Conservation (phyloP, 2,329 filamentous ascomycete species). For the Penicillium sp. region DNA sequence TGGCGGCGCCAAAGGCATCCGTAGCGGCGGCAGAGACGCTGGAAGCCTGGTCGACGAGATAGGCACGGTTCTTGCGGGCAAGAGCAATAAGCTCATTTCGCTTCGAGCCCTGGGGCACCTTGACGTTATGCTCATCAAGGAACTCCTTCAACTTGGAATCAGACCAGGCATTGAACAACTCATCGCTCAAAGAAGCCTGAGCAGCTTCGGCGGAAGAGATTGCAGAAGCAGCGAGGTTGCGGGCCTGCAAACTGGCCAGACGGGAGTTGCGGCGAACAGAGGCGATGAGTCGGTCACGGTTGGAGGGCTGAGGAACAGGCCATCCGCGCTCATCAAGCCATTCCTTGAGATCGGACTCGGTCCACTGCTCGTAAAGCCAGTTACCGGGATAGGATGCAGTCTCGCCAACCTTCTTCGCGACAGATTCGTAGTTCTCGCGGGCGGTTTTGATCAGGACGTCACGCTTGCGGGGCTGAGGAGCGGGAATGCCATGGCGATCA, state of each 20-base stretch:
- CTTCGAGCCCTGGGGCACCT: constrained; percentile 88
- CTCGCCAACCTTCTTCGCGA: constrained; percentile 74
- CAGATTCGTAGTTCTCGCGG: constrained; percentile 75
- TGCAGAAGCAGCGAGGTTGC: constrained; percentile 60
- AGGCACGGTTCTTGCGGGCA: constrained; percentile 80
- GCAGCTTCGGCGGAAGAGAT: constrained; percentile 66
- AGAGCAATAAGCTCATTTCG: constrained; percentile 85
- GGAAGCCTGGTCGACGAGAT: constrained; percentile 51
- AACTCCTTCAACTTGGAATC: constrained; percentile 90
- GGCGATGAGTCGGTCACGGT: constrained; percentile 84
- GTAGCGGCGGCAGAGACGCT: constrained; percentile 52
- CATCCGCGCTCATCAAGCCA: constrained; percentile 90
- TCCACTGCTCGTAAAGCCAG: constrained; percentile 91
- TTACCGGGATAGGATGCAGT: constrained; percentile 84
- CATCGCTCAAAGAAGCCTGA: constrained; percentile 73
- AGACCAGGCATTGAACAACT: constrained; percentile 84
- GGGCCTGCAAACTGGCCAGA: constrained; percentile 67
- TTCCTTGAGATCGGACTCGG: constrained; percentile 87
- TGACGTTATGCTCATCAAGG: constrained; percentile 83
- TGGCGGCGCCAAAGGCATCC: constrained; percentile 64
- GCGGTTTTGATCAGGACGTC: constrained; percentile 76
- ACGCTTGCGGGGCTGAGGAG: constrained; percentile 81
- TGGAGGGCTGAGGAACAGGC: constrained; percentile 77
- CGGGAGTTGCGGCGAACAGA: constrained; percentile 87
- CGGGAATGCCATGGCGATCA: constrained; percentile 81